These are phyloP conservation scores for Sporothrix euskadiensis DNA, from an alignment of 2,329 filamentous ascomycete species.

Conservation along the genomic window DNA sequence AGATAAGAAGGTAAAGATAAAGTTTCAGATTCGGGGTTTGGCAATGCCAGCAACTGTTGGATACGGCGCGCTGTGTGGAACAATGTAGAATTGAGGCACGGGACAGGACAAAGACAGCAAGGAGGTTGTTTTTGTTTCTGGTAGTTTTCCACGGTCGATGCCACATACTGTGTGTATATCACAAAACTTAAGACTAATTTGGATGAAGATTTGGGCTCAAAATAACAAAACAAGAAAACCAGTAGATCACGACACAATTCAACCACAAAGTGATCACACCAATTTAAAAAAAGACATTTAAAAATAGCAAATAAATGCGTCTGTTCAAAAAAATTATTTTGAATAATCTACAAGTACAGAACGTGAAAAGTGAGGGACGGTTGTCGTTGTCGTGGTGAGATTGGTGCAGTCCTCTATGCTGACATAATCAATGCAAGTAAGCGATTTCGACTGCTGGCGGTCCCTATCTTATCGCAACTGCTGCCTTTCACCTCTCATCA, in stretches of 20 bases:
- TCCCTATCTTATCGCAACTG: not conserved
- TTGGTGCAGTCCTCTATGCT: not conserved
- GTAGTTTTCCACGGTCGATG: too few species aligned
- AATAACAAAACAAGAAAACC: not conserved
- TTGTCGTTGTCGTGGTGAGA: not conserved
- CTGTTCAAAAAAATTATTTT: not conserved
- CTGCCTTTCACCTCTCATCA: not conserved
- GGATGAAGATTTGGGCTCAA: too few species aligned
- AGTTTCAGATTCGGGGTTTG: too few species aligned
- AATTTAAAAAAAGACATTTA: not conserved
- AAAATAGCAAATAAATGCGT: not conserved
- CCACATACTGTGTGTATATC: too few species aligned
- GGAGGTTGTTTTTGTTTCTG: too few species aligned
- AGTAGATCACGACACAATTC: not conserved
- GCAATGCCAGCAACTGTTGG: too few species aligned
- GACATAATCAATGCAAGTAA: conserved; percentile 8
- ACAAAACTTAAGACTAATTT: not conserved
- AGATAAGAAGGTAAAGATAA: too few species aligned
- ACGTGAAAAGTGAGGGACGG: not conserved
- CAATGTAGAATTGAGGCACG: too few species aligned
- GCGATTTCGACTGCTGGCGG: not conserved
- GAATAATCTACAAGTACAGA: not conserved
- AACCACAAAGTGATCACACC: not conserved
- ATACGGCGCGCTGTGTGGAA: too few species aligned
- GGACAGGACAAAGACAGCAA: too few species aligned